Conservation (phyloP, 2,329 filamentous ascomycete species). For the Talaromyces sp. region DNA sequence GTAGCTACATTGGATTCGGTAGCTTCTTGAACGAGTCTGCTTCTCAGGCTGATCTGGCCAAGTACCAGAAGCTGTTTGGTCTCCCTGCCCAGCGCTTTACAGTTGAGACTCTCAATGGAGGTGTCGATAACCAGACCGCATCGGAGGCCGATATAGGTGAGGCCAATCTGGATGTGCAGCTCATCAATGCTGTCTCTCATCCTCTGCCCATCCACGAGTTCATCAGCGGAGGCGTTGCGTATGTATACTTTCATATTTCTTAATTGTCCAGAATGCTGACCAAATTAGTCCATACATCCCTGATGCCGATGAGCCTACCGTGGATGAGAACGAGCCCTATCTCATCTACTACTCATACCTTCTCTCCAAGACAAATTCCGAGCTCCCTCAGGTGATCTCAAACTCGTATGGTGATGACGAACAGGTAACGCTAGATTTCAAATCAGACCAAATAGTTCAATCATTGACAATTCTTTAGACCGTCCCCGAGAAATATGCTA, state of each 20-base stretch:
- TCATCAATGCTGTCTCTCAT: conserved; percentile 58
- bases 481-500: conserved; percentile 63
- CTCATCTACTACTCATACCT: conserved; percentile 64
- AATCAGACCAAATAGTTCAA: neutral
- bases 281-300: conserved; percentile 50
- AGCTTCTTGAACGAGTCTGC: conserved; percentile 58
- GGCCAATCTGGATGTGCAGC: conserved; percentile 63
- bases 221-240: conserved; percentile 58
- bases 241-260: neutral
- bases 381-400: conserved; percentile 64
- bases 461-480: conserved; percentile 40
- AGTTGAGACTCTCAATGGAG: conserved; percentile 43
- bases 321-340: conserved; percentile 69
- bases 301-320: conserved; percentile 42
- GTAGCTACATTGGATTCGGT: conserved; percentile 55
- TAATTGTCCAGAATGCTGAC: neutral
- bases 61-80: conserved; percentile 43
- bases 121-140: conserved; percentile 43
- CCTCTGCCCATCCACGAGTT: conserved; percentile 59
- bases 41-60: conserved; percentile 49
- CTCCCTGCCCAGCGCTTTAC: conserved; percentile 43
- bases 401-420: conserved; percentile 71
- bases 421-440: conserved; percentile 20
- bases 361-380: conserved; percentile 49
- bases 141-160: conserved; percentile 50